These are phyloP conservation scores for Begonia peltatifolia DNA, from an alignment of 306 rosid species.

Conservation along the genomic window DNA sequence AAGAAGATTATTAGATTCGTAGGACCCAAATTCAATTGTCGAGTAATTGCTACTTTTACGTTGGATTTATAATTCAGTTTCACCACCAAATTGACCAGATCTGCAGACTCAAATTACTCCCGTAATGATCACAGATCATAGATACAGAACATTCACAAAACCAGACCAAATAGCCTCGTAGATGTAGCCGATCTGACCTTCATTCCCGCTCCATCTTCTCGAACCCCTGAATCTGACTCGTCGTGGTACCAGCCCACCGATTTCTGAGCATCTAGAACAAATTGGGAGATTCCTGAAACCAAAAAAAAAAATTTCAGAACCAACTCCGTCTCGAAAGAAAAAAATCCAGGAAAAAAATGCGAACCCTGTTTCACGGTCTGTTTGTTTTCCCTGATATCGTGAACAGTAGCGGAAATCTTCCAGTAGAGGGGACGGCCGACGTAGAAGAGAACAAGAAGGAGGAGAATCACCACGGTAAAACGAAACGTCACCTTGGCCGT, in stretches of 20 bases:
- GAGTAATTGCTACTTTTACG: too few relatives aligned
- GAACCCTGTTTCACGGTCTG: slow-evolving; percentile 73
- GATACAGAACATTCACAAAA: slow-evolving; percentile 8
- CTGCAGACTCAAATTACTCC: neutral
- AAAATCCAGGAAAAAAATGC: neutral
- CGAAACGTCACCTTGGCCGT: slow-evolving; percentile 46
- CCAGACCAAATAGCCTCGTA: slow-evolving; percentile 21
- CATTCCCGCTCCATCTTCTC: slow-evolving; percentile 9
- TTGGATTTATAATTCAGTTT: too few relatives aligned
- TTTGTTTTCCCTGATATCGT: slow-evolving; percentile 65
- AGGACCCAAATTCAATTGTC: too few relatives aligned
- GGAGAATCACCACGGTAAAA: slow-evolving; percentile 9
- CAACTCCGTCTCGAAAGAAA: neutral
- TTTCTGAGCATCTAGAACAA: slow-evolving; percentile 76
- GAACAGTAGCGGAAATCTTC: slow-evolving; percentile 74
- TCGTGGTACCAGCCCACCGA: slow-evolving; percentile 65
- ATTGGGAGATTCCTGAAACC: slow-evolving; percentile 57
- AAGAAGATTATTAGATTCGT: too few relatives aligned
- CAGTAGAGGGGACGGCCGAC: slow-evolving; percentile 77
- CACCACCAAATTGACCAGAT: slow-evolving; percentile 2
- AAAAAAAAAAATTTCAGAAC: neutral
- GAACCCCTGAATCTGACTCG: slow-evolving; percentile 35
- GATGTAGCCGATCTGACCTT: slow-evolving; percentile 16
- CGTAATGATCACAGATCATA: slow-evolving; percentile 5
- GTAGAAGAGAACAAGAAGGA: slow-evolving; percentile 46